phyloP scores from a whole-genome alignment of 129 eudicot genomes.

The Flaveria bidentis region DNA sequence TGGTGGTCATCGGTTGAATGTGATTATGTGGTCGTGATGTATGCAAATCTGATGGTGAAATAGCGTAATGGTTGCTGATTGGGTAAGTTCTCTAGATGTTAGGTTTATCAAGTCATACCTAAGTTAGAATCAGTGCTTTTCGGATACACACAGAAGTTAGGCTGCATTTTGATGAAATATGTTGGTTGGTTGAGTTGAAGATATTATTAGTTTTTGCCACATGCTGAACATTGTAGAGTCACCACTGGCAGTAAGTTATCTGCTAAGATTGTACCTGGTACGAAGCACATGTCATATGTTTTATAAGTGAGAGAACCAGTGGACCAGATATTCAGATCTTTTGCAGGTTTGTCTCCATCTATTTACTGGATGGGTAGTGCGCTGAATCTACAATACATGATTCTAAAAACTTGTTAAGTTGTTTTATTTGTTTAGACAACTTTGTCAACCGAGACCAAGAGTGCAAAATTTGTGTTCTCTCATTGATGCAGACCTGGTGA shows the following conservation, averaged over 20 bases:
- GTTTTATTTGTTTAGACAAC: neutral
- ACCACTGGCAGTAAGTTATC: neutral
- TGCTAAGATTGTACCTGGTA: neutral
- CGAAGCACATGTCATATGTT: conserved; percentile 14
- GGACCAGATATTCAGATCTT: neutral
- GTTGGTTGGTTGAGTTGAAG: conserved; percentile 19
- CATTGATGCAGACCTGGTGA: conserved; percentile 1
- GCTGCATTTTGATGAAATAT: conserved; percentile 6
- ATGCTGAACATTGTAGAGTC: conserved; percentile 17
- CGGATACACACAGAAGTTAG: neutral
- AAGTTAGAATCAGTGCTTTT: conserved; percentile 7
- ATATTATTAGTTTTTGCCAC: conserved; percentile 17
- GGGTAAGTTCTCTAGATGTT: neutral
- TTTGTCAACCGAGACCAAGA: neutral
- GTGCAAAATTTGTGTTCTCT: neutral
- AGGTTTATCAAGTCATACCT: conserved; percentile 1
- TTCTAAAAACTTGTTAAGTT: neutral
- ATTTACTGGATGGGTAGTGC: neutral
- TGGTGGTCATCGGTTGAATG: neutral
- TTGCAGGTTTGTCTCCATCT: neutral
- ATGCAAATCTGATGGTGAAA: neutral
- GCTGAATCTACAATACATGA: conserved; percentile 4
- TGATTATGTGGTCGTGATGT: neutral
- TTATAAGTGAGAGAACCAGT: conserved; percentile 7
- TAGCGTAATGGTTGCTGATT: neutral